Conservation (phyloP, 805 yeast species). For the Zygoascus biomembranicola region DNA sequence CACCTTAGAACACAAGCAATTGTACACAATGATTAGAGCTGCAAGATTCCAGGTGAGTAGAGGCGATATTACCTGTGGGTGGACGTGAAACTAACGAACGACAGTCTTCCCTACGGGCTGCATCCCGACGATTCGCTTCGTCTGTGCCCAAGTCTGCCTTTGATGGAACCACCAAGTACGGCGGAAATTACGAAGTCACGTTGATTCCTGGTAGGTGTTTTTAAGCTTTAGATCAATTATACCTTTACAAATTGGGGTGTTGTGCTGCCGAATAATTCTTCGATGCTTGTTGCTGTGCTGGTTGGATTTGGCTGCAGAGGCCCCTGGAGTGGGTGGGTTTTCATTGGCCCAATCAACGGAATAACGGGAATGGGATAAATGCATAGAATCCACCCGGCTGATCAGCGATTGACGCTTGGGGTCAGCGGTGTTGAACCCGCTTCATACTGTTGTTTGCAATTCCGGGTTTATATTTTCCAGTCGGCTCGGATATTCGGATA, state of each 20-base stretch:
- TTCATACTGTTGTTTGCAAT: no score
- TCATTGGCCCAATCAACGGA: neutral
- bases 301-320: neutral
- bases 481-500: no score
- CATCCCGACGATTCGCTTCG: constrained; percentile 33
- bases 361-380: neutral
- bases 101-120: constrained; percentile 5
- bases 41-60: neutral
- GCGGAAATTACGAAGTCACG: constrained; percentile 90
- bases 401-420: no score
- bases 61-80: neutral
- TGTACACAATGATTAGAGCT: neutral
- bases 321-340: neutral
- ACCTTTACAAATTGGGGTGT: neutral
- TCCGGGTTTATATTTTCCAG: no score
- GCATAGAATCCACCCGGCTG: no score
- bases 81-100: neutral
- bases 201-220: constrained; percentile 55
- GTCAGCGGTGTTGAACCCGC: no score
- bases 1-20: neutral
- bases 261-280: neutral
- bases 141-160: constrained; percentile 32
- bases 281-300: neutral
- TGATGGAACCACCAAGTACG: constrained; percentile 51
- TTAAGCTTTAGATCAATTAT: no score